A percentile compares a stretch with the other conserved stretches of the same genome.
These are phyloP conservation scores for Oryza meyeriana DNA, from an alignment of 176 grass and related monocot genomes.

Conservation along the genomic window DNA sequence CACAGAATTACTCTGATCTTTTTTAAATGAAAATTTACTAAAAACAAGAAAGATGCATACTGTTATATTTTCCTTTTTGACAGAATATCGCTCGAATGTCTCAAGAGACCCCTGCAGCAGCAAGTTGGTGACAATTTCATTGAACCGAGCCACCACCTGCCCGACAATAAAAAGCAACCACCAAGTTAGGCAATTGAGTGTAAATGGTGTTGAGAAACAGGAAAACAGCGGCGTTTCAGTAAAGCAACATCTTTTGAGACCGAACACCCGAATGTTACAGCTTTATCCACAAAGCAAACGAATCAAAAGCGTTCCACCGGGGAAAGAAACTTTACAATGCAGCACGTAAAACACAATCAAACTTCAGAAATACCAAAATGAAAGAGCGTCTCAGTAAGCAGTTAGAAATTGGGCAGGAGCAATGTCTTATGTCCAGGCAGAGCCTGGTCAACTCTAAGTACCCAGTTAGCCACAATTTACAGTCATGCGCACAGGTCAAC, in stretches of 20 bases:
- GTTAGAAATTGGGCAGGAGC: neutral
- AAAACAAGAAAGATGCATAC: conserved; percentile 40
- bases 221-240: neutral
- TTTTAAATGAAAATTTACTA: neutral
- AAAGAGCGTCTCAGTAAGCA: too few relatives aligned
- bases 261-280: neutral
- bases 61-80: conserved; percentile 81
- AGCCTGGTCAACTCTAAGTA: neutral
- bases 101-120: conserved; percentile 85
- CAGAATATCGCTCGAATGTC: conserved; percentile 69
- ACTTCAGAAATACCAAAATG: neutral
- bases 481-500: neutral
- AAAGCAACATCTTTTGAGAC: neutral
- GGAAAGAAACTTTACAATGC: neutral
- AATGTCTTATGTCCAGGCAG: neutral
- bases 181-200: neutral
- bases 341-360: neutral
- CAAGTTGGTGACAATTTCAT: conserved; percentile 82
- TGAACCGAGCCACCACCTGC: conserved; percentile 94
- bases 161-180: conserved; percentile 2
- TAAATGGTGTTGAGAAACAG: conserved; percentile 3
- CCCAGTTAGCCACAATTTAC: neutral
- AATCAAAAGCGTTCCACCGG: neutral
- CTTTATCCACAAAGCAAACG: neutral
- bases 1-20: neutral